Percentiles rank a stretch among this genome's conserved stretches.
Evolutionary conservation across 1,139 yeast genomes (phyloP).

Genomic region (Geotrichum bryndzae): DNA sequence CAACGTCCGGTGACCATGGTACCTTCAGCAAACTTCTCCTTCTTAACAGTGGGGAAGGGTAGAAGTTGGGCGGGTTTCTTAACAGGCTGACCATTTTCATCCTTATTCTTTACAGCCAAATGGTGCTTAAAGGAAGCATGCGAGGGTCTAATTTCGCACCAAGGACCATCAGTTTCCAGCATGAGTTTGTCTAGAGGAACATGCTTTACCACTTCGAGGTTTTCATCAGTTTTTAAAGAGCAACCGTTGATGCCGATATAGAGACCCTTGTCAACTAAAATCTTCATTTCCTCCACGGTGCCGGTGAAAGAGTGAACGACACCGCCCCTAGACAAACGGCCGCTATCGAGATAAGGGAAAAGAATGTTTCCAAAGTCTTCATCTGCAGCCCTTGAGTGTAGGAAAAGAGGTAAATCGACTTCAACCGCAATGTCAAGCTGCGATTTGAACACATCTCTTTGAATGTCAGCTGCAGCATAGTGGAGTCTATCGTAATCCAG

Average conservation of each 20-base stretch:
- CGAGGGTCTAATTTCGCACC: slow-evolving; percentile 89
- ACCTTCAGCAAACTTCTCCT: slow-evolving; percentile 47
- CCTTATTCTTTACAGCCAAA: slow-evolving; percentile 32
- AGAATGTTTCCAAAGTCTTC: slow-evolving; percentile 67
- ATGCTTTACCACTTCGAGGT: slow-evolving; percentile 54
- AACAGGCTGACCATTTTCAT: slow-evolving; percentile 40
- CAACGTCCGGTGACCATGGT: slow-evolving; percentile 75
- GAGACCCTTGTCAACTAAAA: slow-evolving; percentile 53
- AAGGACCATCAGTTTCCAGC: slow-evolving; percentile 95
- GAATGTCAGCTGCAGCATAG: slow-evolving; percentile 64
- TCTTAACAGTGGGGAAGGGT: slow-evolving; percentile 60
- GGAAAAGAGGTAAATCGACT: slow-evolving; percentile 63
- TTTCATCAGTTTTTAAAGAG: slow-evolving; percentile 73
- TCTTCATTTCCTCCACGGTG: slow-evolving; percentile 50
- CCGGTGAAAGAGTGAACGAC: slow-evolving; percentile 97
- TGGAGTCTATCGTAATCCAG: slow-evolving; percentile 86
- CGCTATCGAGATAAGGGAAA: slow-evolving; percentile 46
- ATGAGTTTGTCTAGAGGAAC: slow-evolving; percentile 66
- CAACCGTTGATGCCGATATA: slow-evolving; percentile 89
- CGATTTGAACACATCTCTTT: slow-evolving; percentile 55
- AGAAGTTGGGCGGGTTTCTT: slow-evolving; percentile 32
- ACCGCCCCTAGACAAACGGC: slow-evolving; percentile 44
- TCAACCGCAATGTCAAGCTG: slow-evolving; percentile 62
- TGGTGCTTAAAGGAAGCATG: slow-evolving; percentile 62
- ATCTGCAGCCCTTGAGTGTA: slow-evolving; percentile 87